These are phyloP conservation scores for Dispira parvispora DNA, from an alignment of 192 early-diverging fungal species.

Conservation along the genomic window DNA sequence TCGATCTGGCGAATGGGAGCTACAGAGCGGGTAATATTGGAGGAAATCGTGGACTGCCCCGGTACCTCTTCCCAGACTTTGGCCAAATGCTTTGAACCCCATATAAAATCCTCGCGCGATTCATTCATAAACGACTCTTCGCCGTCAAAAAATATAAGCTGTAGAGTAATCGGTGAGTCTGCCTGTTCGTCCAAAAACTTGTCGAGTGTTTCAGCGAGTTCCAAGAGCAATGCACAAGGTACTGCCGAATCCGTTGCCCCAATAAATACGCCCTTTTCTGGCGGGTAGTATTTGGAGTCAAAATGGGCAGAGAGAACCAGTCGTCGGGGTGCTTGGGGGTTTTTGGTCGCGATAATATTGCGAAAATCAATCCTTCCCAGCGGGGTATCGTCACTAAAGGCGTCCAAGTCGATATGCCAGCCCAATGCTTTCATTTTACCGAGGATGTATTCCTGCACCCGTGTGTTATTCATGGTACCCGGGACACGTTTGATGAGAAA, in stretches of 20 bases:
- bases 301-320: slow-evolving; percentile 86
- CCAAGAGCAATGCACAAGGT: slow-evolving; percentile 78
- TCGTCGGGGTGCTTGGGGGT: slow-evolving; percentile 46
- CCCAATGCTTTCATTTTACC: slow-evolving; percentile 40
- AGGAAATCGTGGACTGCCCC: slow-evolving; percentile 14
- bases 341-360: slow-evolving; percentile 84
- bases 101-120: slow-evolving; percentile 1
- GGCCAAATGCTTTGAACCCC: slow-evolving; percentile 51
- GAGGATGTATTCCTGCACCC: slow-evolving; percentile 56
- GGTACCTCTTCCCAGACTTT: slow-evolving; percentile 50
- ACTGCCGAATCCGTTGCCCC: slow-evolving; percentile 86
- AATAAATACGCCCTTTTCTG: slow-evolving; percentile 39
- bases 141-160: slow-evolving; percentile 95
- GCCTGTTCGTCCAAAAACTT: slow-evolving; percentile 29
- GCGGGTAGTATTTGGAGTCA: slow-evolving; percentile 68
- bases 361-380: slow-evolving; percentile 53
- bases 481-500: slow-evolving; percentile 65
- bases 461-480: slow-evolving; percentile 48
- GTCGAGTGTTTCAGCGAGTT: slow-evolving; percentile 59
- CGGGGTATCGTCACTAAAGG: slow-evolving; percentile 62
- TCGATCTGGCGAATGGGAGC: slow-evolving; percentile 57
- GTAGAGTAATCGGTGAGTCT: slow-evolving; percentile 40
- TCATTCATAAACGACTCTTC: slow-evolving; percentile 66
- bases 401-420: slow-evolving; percentile 68
- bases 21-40: slow-evolving; percentile 11